A percentile compares a stretch with the other conserved stretches of the same genome.
Evolutionary conservation across 2,329 filamentous ascomycete species (phyloP).

Genomic region (Leptoxyphium fumago): DNA sequence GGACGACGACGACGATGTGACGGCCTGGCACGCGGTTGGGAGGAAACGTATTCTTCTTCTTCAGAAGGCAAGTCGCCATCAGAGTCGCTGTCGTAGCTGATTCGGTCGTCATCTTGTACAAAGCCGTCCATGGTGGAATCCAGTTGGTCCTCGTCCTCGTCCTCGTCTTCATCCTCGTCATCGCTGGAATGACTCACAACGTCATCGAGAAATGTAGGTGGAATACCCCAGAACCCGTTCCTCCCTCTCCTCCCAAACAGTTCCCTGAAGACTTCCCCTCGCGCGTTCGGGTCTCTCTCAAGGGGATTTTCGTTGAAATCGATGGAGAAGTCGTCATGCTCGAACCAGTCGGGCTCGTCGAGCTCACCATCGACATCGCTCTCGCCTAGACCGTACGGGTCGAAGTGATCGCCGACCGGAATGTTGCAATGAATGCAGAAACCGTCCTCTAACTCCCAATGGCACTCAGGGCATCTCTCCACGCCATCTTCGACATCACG

Average conservation of each 20-base stretch:
- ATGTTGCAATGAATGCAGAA: constrained; percentile 39
- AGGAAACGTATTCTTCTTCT: background rate
- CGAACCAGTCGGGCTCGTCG: constrained; percentile 15
- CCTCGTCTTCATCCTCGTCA: constrained; percentile 9
- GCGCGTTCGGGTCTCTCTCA: constrained; percentile 28
- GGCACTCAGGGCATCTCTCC: constrained; percentile 46
- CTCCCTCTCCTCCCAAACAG: constrained; percentile 5
- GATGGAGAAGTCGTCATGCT: constrained; percentile 12
- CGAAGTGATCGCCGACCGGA: constrained; percentile 33
- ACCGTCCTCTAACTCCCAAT: constrained; percentile 49
- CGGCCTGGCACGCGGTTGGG: constrained; percentile 2
- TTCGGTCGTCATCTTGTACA: constrained; percentile 1
- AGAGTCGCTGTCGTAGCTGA: constrained; percentile 1
- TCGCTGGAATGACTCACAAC: constrained; percentile 7
- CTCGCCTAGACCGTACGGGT: constrained; percentile 16
- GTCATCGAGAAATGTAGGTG: background rate
- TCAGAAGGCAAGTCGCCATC: background rate
- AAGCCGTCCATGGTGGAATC: background rate
- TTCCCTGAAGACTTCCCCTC: constrained; percentile 17
- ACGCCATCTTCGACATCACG: constrained; percentile 46
- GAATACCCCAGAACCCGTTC: constrained; percentile 4
- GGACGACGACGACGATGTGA: constrained; percentile 1
- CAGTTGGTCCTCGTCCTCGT: constrained; percentile 1
- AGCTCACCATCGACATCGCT: constrained; percentile 8
- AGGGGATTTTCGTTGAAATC: constrained; percentile 3